Evolutionary conservation across 768 basidiomycete species (phyloP), one percentile per base, ranked within the genome.

Genomic region (Suillus paluster): DNA sequence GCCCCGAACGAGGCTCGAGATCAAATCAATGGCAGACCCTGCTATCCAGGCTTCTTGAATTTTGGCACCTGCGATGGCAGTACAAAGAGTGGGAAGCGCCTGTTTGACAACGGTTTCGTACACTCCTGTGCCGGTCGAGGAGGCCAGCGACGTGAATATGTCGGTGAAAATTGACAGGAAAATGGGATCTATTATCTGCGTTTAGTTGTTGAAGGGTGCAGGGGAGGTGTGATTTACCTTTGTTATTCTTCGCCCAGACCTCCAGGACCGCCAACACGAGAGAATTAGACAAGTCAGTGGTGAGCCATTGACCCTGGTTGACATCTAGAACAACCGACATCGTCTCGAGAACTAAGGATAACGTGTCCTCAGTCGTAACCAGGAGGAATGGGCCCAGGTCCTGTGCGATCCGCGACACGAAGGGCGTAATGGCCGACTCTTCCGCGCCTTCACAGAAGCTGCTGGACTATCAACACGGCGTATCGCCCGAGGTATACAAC

Each of bases 261-360:
- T 92, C 86, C 44, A 97, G 80, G 11, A 89, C 77, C 4, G 88
- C 86, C 12, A 82, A 71, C 11, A 89, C 86, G 23, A 98, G 78
- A 1, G 89, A 84, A 6, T 78, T 78, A 0, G 91, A 87, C 54
- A 92, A 79, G 5, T 90, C 88, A 0, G 74, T 67, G 12, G 88
- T 87, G 33, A 94, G 73, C 93, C 93, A 95, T 49, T 80, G 82
- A 59, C 87, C 85, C 45, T 86, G 82, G 46, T 90, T 87, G 8
- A 95, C 85, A 49, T 89, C 85, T 4, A 97, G 79, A 4, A 94
- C 85, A 12, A 91, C 89, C 9, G 91, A 86, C 54, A 98, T 78
- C 0, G 95, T 89, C 68, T 97, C 95, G 17, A 98, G 79, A 38
- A 97, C 87, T 6, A 99, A 84, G 15, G 92, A 88, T 14, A 99